Base-by-base conservation (phyloP, 1,284 basidiomycete species). In the Malassezia vespertilionis region DNA sequence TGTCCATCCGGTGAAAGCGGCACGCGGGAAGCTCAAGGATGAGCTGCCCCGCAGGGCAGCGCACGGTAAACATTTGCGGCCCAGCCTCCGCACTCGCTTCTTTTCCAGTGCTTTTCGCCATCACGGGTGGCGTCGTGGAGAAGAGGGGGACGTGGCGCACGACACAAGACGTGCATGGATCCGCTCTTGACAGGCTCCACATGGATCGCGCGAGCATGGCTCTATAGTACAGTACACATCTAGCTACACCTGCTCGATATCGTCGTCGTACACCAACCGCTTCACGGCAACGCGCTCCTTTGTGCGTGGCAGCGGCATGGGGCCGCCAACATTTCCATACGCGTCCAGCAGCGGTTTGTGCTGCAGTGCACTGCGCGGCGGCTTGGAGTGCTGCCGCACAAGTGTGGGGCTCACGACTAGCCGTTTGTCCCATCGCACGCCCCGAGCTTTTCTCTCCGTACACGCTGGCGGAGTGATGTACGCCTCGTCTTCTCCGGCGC, bases 381-480 rank as follows among this genome's bases (percentile, higher is more conserved):
- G 42, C 21, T 20, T 22, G 17, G 14, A 18, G 23, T 10, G 15
- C 21, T 38, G 15, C 2, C 15, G 37, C 23, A 26, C 35, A n/a
- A 8, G 22, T 21, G 17, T 20, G 22, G 48, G 41, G 22, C 48
- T 51, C 28, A 36, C 20, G 1, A 51, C 38, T 3, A 51, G 39
- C 33, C 43, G 48, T 31, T 37, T 45, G 39, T 51, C 43, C 48
- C 48, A 51, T 0, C 32, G 42, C 20, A 51, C 44, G 11, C 38
- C 10, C 12, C 41, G 41, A 4, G 34, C n/a, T n/a, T 22, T 27
- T 5, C 32, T 23, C 15, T 21, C 28, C 15, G 17, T 12, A n/a
- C n/a, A n/a, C n/a, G n/a, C n/a, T n/a, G 47, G 47, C 12, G 48
- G 48, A 11, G 48, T 43, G n/a, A n/a, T 11, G 30, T 40, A 51